Percentiles rank a stretch among this genome's conserved stretches.
Evolutionary conservation across 1,284 basidiomycete genomes (phyloP).

Genomic region (Pseudozyma sp.): DNA sequence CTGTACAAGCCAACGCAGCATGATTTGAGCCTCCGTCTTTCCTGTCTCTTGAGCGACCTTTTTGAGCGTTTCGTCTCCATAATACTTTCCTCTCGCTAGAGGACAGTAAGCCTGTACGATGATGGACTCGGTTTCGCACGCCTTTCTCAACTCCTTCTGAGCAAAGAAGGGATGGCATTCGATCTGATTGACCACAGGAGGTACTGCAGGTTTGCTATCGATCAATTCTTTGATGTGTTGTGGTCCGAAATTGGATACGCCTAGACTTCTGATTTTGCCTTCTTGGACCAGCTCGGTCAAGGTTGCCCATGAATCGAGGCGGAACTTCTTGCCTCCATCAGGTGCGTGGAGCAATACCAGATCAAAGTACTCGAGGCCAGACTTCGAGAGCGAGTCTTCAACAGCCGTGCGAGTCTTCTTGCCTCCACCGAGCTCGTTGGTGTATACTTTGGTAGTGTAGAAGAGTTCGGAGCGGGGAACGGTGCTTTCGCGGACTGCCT

Average conservation of each 20-base stretch:
- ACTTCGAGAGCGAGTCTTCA: conserved; percentile 78
- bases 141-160: conserved; percentile 78
- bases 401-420: conserved; percentile 61
- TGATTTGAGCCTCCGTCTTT: conserved; percentile 78
- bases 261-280: conserved; percentile 71
- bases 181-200: conserved; percentile 60
- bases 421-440: conserved; percentile 70
- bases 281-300: conserved; percentile 54
- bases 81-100: conserved; percentile 78
- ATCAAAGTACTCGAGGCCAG: conserved; percentile 78
- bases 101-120: conserved; percentile 85
- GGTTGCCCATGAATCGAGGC: conserved; percentile 67
- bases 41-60: conserved; percentile 71
- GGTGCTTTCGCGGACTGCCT: conserved; percentile 79
- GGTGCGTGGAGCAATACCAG: conserved; percentile 60
- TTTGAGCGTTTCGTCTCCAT: conserved; percentile 46
- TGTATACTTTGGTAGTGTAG: conserved; percentile 80
- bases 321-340: conserved; percentile 59
- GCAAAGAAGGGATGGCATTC: conserved; percentile 59
- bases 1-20: conserved; percentile 83
- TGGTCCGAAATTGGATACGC: conserved; percentile 72
- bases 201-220: conserved; percentile 42
- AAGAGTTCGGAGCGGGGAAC: conserved; percentile 83
- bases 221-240: conserved; percentile 54
- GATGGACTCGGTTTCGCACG: conserved; percentile 78